Evolutionary conservation across 331 rosid genomes (phyloP).

Genomic region (Malus hybrid): DNA sequence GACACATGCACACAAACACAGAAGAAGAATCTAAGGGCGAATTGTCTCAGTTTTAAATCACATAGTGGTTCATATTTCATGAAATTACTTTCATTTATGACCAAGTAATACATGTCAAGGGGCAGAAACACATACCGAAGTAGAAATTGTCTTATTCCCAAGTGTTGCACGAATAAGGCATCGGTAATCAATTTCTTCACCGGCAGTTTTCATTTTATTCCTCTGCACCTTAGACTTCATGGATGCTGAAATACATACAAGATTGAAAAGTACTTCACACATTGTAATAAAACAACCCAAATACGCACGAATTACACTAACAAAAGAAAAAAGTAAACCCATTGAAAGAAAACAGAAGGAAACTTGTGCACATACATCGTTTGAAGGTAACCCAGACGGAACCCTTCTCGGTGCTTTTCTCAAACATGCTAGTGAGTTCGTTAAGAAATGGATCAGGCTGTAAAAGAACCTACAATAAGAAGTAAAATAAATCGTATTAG

Average conservation of each 20-base stretch:
- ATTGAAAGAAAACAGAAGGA: not conserved
- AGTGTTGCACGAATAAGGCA: constrained; percentile 95
- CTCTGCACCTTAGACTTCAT: constrained; percentile 65
- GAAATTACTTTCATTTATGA: not conserved
- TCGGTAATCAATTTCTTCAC: constrained; percentile 63
- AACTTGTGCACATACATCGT: constrained; percentile 51
- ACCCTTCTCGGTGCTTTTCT: constrained; percentile 62
- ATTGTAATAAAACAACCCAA: constrained; percentile 2
- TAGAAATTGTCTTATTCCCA: constrained; percentile 81
- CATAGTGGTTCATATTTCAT: not conserved
- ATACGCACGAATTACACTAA: not conserved
- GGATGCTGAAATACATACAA: constrained; percentile 47
- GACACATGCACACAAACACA: not conserved
- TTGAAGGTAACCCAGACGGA: constrained; percentile 95
- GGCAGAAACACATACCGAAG: constrained; percentile 45
- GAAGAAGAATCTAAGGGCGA: not conserved
- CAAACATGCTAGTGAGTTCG: constrained; percentile 89
- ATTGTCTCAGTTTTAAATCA: not conserved
- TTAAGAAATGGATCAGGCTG: constrained; percentile 84
- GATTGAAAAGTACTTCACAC: constrained; percentile 1
- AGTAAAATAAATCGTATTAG: not conserved
- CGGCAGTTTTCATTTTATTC: constrained; percentile 62
- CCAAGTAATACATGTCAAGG: not conserved
- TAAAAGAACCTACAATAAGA: constrained; percentile 52
- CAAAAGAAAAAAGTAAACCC: not conserved